Conservation (phyloP, 371 early-diverging fungal genomes). For the Zancudomyces culisetae region DNA sequence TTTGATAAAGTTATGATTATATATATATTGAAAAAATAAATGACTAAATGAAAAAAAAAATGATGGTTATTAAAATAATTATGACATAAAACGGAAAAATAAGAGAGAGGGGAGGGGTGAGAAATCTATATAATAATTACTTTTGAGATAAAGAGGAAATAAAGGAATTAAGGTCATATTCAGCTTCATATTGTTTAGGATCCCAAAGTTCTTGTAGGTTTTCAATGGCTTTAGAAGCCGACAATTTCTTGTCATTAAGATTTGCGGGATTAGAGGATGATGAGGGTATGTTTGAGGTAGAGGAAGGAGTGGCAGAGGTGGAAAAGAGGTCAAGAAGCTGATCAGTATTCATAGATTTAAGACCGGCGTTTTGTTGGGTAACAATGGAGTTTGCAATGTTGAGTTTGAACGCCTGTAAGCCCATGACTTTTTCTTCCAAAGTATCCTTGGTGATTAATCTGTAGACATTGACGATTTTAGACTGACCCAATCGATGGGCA, state of each 20-base stretch:
- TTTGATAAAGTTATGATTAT: neutral
- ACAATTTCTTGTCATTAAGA: neutral
- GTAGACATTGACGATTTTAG: slow-evolving; percentile 91
- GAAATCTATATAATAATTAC: slow-evolving; percentile 1
- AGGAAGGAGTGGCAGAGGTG: slow-evolving; percentile 18
- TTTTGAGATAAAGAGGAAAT: slow-evolving; percentile 37
- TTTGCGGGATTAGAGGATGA: neutral
- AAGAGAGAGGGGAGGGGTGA: neutral
- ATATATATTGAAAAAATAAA: neutral
- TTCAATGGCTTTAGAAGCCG: slow-evolving; percentile 54
- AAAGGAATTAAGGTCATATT: slow-evolving; percentile 64
- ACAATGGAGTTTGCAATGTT: slow-evolving; percentile 96
- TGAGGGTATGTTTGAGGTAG: neutral
- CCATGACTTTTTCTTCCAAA: slow-evolving; percentile 92
- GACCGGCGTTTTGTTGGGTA: slow-evolving; percentile 85
- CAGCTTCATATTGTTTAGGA: slow-evolving; percentile 83
- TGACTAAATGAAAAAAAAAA: slow-evolving; percentile 4
- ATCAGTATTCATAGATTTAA: slow-evolving; percentile 84
- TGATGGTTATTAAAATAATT: neutral
- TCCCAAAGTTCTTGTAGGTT: slow-evolving; percentile 80
- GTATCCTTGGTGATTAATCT: slow-evolving; percentile 79
- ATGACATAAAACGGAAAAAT: neutral
- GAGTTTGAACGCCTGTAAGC: slow-evolving; percentile 95
- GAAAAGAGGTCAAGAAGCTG: slow-evolving; percentile 85
- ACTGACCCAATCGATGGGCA: slow-evolving; percentile 94